phyloP scores from a whole-genome alignment of 1,284 basidiomycete genomes.

The Boletus holoroseus region DNA sequence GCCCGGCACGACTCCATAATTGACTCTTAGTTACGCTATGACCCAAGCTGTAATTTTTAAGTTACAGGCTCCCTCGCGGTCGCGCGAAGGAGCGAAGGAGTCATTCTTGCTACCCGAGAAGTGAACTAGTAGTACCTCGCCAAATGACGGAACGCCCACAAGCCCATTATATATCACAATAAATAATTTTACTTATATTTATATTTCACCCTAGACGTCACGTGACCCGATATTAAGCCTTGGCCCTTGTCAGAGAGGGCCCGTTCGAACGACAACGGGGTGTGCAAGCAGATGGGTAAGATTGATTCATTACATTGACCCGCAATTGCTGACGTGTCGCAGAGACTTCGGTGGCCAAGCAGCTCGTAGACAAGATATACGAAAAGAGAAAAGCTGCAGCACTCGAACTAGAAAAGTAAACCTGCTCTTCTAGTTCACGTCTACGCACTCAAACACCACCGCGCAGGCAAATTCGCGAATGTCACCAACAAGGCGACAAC shows the following conservation, averaged over 20 bases:
- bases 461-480: slow-evolving; percentile 79
- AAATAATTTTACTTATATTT: slow-evolving; percentile 1
- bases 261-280: not conserved
- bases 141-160: no score
- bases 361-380: slow-evolving; percentile 83
- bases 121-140: no score
- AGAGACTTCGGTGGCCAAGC: slow-evolving; percentile 67
- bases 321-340: slow-evolving; percentile 8
- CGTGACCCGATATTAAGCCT: slow-evolving; percentile 10
- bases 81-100: no score
- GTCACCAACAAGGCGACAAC: slow-evolving; percentile 73
- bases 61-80: no score
- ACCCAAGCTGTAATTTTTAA: not conserved
- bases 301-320: not conserved
- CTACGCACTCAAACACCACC: slow-evolving; percentile 15
- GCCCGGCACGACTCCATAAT: no score
- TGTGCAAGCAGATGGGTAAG: slow-evolving; percentile 19
- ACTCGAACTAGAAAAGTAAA: slow-evolving; percentile 90
- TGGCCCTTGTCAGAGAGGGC: not conserved
- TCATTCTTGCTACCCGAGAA: not conserved
- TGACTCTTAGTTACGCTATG: not conserved
- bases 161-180: no score
- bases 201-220: not conserved
- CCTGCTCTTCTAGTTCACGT: slow-evolving; percentile 3
- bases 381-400: slow-evolving; percentile 96